Percentiles rank a stretch among this genome's conserved stretches.
These are phyloP conservation scores for Mycocalia duriaeana DNA, from an alignment of 1,284 basidiomycete genomes.

Conservation along the genomic window DNA sequence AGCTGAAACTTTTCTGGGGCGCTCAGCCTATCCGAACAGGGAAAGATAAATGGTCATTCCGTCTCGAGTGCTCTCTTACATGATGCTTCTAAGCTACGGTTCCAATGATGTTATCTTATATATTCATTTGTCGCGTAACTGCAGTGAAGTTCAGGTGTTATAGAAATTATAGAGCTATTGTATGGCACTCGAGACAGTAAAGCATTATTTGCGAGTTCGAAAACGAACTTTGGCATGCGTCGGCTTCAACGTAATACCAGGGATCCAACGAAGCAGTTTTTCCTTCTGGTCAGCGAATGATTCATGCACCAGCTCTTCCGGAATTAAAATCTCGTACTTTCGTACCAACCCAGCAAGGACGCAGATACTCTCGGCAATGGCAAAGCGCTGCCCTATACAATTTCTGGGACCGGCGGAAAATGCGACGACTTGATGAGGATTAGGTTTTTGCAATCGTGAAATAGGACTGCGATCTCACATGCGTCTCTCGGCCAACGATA, in stretches of 20 bases:
- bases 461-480: constrained; percentile 25
- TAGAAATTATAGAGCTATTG: too few species aligned
- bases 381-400: constrained; percentile 40
- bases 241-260: constrained; percentile 26
- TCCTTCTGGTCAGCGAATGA: constrained; percentile 22
- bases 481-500: constrained; percentile 37
- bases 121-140: too few species aligned
- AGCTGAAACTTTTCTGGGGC: too few species aligned
- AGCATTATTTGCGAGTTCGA: neutral
- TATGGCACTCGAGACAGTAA: too few species aligned
- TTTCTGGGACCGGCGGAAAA: constrained; percentile 39
- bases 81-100: too few species aligned
- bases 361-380: constrained; percentile 30
- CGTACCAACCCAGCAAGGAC: constrained; percentile 31
- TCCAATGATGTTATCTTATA: too few species aligned
- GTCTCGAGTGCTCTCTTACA: too few species aligned
- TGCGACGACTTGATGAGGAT: constrained; percentile 24
- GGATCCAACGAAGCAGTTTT: constrained; percentile 24
- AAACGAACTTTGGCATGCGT: constrained; percentile 12
- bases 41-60: too few species aligned
- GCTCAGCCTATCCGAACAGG: too few species aligned
- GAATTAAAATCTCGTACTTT: constrained; percentile 28
- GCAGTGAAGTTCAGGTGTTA: too few species aligned
- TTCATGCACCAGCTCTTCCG: constrained; percentile 24
- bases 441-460: constrained; percentile 17